phyloP scores from a whole-genome alignment of 768 basidiomycete genomes.

The Scleroderma citrinum region DNA sequence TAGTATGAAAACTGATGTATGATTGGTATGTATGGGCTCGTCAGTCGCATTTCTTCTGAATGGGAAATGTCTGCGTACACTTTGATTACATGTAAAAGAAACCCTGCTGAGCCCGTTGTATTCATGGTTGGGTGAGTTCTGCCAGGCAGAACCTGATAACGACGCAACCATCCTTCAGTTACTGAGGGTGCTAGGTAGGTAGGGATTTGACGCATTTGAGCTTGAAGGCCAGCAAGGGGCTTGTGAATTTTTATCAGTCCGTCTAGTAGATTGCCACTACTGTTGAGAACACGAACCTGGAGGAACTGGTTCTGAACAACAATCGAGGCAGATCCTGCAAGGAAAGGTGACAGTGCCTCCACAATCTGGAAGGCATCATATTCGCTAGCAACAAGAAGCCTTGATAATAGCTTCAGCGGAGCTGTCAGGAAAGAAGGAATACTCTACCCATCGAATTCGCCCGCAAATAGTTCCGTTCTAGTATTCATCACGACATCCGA shows the following conservation, averaged over 20 bases:
- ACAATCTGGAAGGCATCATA: constrained; percentile 84
- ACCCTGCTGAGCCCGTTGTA: constrained; percentile 85
- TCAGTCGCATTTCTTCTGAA: not conserved
- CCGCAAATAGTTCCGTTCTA: constrained; percentile 76
- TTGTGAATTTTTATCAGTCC: constrained; percentile 25
- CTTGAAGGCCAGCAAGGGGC: constrained; percentile 75
- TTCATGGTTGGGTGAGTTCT: constrained; percentile 95
- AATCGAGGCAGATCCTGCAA: constrained; percentile 81
- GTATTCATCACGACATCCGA: constrained; percentile 53
- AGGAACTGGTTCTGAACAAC: constrained; percentile 81
- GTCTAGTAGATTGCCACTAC: not conserved
- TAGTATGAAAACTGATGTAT: constrained; percentile 58
- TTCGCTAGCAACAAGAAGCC: constrained; percentile 74
- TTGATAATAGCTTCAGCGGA: constrained; percentile 21
- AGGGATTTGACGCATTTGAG: constrained; percentile 57
- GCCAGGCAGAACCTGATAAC: constrained; percentile 95
- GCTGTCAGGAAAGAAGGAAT: not conserved
- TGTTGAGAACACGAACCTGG: constrained; percentile 43
- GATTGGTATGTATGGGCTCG: not conserved
- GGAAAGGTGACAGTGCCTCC: constrained; percentile 63
- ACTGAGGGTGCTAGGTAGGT: constrained; percentile 72
- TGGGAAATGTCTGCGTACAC: constrained; percentile 44
- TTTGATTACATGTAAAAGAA: constrained; percentile 79
- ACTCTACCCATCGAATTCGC: constrained; percentile 80
- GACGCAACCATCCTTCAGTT: constrained; percentile 81